These are phyloP conservation scores for Phytophthora boehmeriae DNA, from an alignment of 352 stramenopile species.

Conservation along the genomic window DNA sequence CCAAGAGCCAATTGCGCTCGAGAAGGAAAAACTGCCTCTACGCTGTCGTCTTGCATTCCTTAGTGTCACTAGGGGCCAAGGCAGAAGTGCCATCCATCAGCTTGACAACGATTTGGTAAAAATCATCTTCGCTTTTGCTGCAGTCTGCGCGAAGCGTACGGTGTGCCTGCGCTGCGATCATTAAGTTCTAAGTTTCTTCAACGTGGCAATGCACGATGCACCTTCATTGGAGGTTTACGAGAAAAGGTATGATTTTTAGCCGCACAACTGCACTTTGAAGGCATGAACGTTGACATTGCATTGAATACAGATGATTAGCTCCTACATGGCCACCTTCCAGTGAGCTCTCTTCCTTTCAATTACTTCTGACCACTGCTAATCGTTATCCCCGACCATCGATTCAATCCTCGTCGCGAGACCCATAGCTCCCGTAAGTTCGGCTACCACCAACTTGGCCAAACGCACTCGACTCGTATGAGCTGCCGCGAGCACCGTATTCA, in stretches of 20 bases:
- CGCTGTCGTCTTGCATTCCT: conserved; percentile 30
- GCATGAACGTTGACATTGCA: no score
- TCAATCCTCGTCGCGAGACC: neutral
- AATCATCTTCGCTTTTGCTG: conserved; percentile 32
- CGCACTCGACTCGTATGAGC: neutral
- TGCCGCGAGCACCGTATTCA: neutral
- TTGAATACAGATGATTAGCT: no score
- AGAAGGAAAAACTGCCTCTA: conserved; percentile 35
- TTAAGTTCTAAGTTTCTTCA: no score
- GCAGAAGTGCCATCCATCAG: conserved; percentile 11
- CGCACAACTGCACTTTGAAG: no score
- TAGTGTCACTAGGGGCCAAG: conserved; percentile 25
- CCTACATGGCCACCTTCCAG: no score
- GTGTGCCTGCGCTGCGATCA: conserved; percentile 34
- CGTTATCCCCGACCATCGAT: neutral
- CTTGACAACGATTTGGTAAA: conserved; percentile 29
- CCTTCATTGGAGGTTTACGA: no score
- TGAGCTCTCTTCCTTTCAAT: no score
- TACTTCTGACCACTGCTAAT: no score
- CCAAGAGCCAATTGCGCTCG: conserved; percentile 29
- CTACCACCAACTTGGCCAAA: neutral
- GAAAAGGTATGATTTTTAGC: no score
- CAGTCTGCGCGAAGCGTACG: conserved; percentile 28
- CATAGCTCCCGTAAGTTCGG: neutral
- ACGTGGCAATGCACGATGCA: no score